Conservation (phyloP, 2,329 filamentous ascomycete species). For the Paramyrothecium sp. region DNA sequence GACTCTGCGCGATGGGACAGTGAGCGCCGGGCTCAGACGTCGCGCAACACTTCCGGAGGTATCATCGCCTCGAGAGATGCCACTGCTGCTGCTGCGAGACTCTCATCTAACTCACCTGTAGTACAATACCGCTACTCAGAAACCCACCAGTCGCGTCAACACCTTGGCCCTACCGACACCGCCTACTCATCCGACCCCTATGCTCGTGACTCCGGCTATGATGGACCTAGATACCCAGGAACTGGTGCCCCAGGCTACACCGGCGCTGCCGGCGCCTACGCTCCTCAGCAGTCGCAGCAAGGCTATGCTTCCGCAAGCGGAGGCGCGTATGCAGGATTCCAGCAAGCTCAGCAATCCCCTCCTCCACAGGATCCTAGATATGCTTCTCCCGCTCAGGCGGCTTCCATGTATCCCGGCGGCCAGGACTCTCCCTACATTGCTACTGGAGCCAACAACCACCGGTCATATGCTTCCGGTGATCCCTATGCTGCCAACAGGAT, state of each 20-base stretch:
- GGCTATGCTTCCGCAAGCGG: conserved; percentile 27
- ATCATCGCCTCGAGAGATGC: conserved; percentile 52
- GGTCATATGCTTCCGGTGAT: conserved; percentile 26
- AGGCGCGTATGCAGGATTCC: conserved; percentile 28
- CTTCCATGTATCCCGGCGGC: conserved; percentile 27
- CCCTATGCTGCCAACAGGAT: conserved; percentile 27
- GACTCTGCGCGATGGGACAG: conserved; percentile 62
- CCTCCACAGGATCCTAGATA: conserved; percentile 31
- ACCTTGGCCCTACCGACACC: conserved; percentile 44
- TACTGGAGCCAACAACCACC: conserved; percentile 33
- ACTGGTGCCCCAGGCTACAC: conserved; percentile 48
- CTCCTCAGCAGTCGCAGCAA: conserved; percentile 12
- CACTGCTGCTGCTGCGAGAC: conserved; percentile 46
- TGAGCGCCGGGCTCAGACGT: conserved; percentile 56
- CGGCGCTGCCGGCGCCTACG: conserved; percentile 38
- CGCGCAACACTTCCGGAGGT: conserved; percentile 56
- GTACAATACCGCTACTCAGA: conserved; percentile 57
- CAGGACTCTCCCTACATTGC: conserved; percentile 31
- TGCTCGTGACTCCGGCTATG: conserved; percentile 39
- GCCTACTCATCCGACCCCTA: conserved; percentile 33
- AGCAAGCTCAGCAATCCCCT: conserved; percentile 29
- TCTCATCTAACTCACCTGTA: conserved; percentile 57
- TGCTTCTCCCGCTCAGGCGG: conserved; percentile 20
- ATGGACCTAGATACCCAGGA: conserved; percentile 48
- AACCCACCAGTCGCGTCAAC: conserved; percentile 46